These are phyloP conservation scores for Aspergillus haitiensis DNA, from an alignment of 495 filamentous ascomycete genomes.

Conservation along the genomic window DNA sequence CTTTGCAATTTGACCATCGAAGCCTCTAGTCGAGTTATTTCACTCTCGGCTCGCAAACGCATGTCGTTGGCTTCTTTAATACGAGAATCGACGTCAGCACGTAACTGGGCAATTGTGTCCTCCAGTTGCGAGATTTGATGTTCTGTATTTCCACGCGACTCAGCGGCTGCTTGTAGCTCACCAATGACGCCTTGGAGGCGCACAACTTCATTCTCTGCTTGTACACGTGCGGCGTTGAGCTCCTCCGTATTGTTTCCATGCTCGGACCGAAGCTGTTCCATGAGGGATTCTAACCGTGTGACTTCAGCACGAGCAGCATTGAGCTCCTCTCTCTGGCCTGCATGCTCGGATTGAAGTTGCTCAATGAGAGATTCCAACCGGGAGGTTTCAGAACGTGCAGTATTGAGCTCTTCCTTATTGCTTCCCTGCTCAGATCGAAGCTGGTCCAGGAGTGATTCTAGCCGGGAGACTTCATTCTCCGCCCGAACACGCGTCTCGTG, in stretches of 20 bases:
- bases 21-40: slow-evolving; percentile 24
- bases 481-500: slow-evolving; percentile 47
- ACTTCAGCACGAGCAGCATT: slow-evolving; percentile 19
- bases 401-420: slow-evolving; percentile 12
- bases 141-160: slow-evolving; percentile 34
- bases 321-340: slow-evolving; percentile 15
- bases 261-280: slow-evolving; percentile 19
- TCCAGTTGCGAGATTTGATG: slow-evolving; percentile 39
- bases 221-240: slow-evolving; percentile 19
- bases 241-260: slow-evolving; percentile 16
- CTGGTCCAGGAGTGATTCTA: slow-evolving; percentile 20
- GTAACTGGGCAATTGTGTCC: slow-evolving; percentile 39
- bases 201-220: slow-evolving; percentile 25
- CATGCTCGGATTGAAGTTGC: slow-evolving; percentile 15
- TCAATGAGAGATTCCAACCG: slow-evolving; percentile 23
- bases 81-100: slow-evolving; percentile 37
- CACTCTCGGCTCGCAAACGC: slow-evolving; percentile 19
- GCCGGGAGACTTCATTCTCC: slow-evolving; percentile 24
- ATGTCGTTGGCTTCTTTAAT: slow-evolving; percentile 26
- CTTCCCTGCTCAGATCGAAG: slow-evolving; percentile 16
- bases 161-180: slow-evolving; percentile 26
- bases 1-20: slow-evolving; percentile 26
- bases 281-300: slow-evolving; percentile 23
- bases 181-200: slow-evolving; percentile 30
- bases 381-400: slow-evolving; percentile 17